Conservation (phyloP, 208 protist genomes). For the Leishmania tropica region DNA sequence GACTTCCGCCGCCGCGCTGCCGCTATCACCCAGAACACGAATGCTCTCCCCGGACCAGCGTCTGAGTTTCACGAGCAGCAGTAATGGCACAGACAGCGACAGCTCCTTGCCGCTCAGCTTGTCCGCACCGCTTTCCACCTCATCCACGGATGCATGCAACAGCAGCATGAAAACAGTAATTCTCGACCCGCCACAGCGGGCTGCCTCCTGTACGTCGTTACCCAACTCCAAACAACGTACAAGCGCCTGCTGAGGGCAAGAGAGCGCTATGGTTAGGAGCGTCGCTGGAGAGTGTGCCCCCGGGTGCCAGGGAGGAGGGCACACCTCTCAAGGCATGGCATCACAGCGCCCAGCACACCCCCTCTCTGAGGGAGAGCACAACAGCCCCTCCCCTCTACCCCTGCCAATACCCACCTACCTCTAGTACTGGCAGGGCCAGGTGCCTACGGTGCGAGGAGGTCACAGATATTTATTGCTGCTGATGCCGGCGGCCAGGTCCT, state of each 20-base stretch:
- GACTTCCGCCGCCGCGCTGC: background rate
- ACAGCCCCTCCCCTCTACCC: too few species aligned
- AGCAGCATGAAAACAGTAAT: background rate
- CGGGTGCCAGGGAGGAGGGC: background rate
- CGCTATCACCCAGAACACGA: background rate
- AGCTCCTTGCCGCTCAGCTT: background rate
- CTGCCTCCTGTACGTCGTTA: conserved; percentile 11
- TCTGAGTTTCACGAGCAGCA: background rate
- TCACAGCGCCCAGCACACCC: background rate
- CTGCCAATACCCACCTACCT: background rate
- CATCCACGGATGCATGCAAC: background rate
- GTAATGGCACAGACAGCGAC: background rate
- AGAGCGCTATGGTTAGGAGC: background rate
- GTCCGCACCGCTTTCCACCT: background rate
- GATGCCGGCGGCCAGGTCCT: background rate
- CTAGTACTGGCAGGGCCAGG: background rate
- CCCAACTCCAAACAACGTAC: conserved; percentile 18
- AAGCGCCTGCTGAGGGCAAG: background rate
- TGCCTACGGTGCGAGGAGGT: too few species aligned
- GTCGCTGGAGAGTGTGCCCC: background rate
- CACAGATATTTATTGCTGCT: background rate
- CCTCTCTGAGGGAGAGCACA: background rate
- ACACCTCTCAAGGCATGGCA: background rate
- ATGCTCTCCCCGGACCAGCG: background rate
- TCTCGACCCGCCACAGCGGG: background rate